These are phyloP conservation scores for Sphagnurus paluster DNA, from an alignment of 1,284 basidiomycete species.

Conservation along the genomic window DNA sequence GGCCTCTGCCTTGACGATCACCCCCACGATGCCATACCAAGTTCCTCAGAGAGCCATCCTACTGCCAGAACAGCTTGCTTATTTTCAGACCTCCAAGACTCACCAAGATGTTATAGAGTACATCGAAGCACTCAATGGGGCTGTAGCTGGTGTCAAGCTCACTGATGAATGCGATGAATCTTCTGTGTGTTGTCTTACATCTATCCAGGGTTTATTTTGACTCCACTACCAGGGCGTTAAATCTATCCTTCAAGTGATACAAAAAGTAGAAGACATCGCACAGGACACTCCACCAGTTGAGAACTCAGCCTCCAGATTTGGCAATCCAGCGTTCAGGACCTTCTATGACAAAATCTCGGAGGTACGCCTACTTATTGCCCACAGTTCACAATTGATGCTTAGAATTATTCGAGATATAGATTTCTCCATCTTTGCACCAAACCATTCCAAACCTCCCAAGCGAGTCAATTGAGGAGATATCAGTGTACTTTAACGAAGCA, in stretches of 20 bases:
- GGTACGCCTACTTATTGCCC: slow-evolving; percentile 40
- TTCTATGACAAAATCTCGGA: slow-evolving; percentile 85
- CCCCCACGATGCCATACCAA: slow-evolving; percentile 12
- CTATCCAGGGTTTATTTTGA: too few species aligned
- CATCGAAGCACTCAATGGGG: slow-evolving; percentile 76
- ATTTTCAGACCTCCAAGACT: slow-evolving; percentile 80
- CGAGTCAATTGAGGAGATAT: slow-evolving; percentile 66
- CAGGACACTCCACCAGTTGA: slow-evolving; percentile 82
- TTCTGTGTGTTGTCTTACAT: slow-evolving; percentile 44
- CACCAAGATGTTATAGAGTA: slow-evolving; percentile 74
- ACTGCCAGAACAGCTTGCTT: slow-evolving; percentile 74
- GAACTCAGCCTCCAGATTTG: slow-evolving; percentile 91
- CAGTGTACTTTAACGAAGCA: slow-evolving; percentile 80
- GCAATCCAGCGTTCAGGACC: slow-evolving; percentile 93
- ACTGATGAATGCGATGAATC: slow-evolving; percentile 61
- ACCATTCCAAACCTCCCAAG: slow-evolving; percentile 56
- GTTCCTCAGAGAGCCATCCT: slow-evolving; percentile 77
- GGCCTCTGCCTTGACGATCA: background rate
- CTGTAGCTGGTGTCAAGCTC: slow-evolving; percentile 78
- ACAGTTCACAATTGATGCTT: slow-evolving; percentile 2
- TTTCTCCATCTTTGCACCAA: slow-evolving; percentile 53
- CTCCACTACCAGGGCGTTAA: slow-evolving; percentile 53
- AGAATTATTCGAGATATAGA: slow-evolving; percentile 32
- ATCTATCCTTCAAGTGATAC: slow-evolving; percentile 64
- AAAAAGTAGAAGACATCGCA: slow-evolving; percentile 68